Conservation (phyloP, 2,329 filamentous ascomycete genomes). For the Epichloe uncinata region DNA sequence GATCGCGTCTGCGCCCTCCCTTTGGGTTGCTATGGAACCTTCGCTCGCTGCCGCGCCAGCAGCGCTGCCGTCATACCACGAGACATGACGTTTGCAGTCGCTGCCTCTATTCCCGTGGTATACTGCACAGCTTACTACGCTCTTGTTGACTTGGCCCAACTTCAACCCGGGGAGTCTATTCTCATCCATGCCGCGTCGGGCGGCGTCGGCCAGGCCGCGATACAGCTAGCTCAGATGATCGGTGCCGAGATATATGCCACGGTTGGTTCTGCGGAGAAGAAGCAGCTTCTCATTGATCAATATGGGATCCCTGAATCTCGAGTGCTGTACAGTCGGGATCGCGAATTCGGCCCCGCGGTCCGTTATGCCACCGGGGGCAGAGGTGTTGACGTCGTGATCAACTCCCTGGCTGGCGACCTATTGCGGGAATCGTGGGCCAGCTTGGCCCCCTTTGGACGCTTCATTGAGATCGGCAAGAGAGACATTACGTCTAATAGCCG, state of each 20-base stretch:
- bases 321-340: constrained; percentile 16
- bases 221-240: constrained; percentile 12
- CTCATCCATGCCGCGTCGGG: constrained; percentile 19
- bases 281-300: constrained; percentile 13
- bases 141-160: constrained; percentile 9
- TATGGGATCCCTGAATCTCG: constrained; percentile 23
- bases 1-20: constrained; percentile 14
- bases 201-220: constrained; percentile 17
- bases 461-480: constrained; percentile 30
- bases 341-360: constrained; percentile 10
- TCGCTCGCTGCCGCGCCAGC: constrained; percentile 11
- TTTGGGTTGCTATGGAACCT: constrained; percentile 16
- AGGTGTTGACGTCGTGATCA: constrained; percentile 59
- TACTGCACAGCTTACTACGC: constrained; percentile 9
- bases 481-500: constrained; percentile 26
- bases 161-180: constrained; percentile 20
- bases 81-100: constrained; percentile 16
- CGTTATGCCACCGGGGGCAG: constrained; percentile 21
- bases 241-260: constrained; percentile 18
- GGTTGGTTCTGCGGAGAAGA: constrained; percentile 17
- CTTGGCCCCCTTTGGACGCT: constrained; percentile 28
- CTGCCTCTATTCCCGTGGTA: constrained; percentile 12
- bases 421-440: constrained; percentile 30
- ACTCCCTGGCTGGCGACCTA: constrained; percentile 19
- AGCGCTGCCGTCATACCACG: constrained; percentile 5